These are phyloP conservation scores for Thermomucor indicae-seudaticae DNA, from an alignment of 371 early-diverging fungal species.

Conservation along the genomic window DNA sequence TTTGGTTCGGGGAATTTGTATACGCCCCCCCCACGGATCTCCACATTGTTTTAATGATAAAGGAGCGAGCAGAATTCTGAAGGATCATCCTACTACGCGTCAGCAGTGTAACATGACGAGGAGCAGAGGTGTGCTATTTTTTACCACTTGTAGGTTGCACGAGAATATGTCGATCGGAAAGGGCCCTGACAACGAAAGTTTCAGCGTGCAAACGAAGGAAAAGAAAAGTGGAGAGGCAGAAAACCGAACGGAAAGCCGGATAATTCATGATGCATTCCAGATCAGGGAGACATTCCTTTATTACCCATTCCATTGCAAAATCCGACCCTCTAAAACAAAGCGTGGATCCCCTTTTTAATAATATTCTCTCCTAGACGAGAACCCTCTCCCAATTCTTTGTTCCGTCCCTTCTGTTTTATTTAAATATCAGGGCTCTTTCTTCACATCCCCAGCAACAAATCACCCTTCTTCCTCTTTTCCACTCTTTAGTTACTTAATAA, in stretches of 20 bases:
- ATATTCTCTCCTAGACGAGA: constrained; percentile 19
- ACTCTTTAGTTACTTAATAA: constrained; percentile 1
- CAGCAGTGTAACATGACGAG: constrained; percentile 8
- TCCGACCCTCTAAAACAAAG: constrained; percentile 8
- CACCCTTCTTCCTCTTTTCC: constrained; percentile 3
- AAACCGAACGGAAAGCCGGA: neutral
- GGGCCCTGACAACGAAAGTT: neutral
- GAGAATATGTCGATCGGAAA: constrained; percentile 7
- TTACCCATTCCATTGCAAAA: constrained; percentile 27
- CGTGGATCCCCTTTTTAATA: constrained; percentile 15
- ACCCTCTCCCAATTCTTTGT: constrained; percentile 18
- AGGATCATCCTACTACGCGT: constrained; percentile 13
- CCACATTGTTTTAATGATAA: no score
- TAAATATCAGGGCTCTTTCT: constrained; percentile 12
- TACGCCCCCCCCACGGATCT: no score
- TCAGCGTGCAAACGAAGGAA: no score
- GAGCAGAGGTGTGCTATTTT: neutral
- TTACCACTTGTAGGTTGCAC: constrained; percentile 4
- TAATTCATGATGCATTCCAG: constrained; percentile 14
- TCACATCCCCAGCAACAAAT: neutral
- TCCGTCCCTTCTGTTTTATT: constrained; percentile 8
- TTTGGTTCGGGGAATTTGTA: no score
- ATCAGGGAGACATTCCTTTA: constrained; percentile 24
- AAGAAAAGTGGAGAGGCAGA: neutral
- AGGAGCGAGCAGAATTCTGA: no score